A percentile compares a stretch with the other conserved stretches of the same genome.
Conservation (phyloP, 2,329 filamentous ascomycete genomes). For the Monilinia fructigena region DNA sequence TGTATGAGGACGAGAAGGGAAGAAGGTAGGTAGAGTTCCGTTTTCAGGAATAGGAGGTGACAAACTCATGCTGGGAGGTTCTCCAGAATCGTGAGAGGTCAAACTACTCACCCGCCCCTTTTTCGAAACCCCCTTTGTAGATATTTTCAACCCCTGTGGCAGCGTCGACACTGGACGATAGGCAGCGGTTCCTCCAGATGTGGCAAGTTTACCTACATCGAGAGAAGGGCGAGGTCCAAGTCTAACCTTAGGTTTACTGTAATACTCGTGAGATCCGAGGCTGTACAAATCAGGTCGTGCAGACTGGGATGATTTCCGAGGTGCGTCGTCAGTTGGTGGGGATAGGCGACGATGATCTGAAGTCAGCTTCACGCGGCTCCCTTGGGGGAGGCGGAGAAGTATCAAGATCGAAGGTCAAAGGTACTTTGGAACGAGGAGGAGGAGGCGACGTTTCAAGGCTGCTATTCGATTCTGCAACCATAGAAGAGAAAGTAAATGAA, state of each 20-base stretch:
- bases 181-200: slow-evolving; percentile 57
- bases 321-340: slow-evolving; percentile 30
- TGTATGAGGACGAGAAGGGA: slow-evolving; percentile 37
- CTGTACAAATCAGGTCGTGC: slow-evolving; percentile 52
- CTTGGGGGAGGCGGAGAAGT: slow-evolving; percentile 24
- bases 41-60: slow-evolving; percentile 34
- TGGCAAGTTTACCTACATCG: slow-evolving; percentile 60
- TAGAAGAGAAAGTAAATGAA: slow-evolving; percentile 27
- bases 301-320: slow-evolving; percentile 49
- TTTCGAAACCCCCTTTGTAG: slow-evolving; percentile 54
- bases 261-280: slow-evolving; percentile 48
- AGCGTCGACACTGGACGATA: slow-evolving; percentile 74
- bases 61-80: slow-evolving; percentile 36
- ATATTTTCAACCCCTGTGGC: slow-evolving; percentile 75
- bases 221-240: slow-evolving; percentile 80
- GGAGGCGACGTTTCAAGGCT: slow-evolving; percentile 37
- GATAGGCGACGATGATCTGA: slow-evolving; percentile 29
- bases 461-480: slow-evolving; percentile 26
- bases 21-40: slow-evolving; percentile 27
- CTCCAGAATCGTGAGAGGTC: slow-evolving; percentile 42
- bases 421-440: slow-evolving; percentile 18
- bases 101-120: slow-evolving; percentile 47
- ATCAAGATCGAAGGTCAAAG: slow-evolving; percentile 21
- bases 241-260: slow-evolving; percentile 78
- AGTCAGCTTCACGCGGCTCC: slow-evolving; percentile 27